phyloP scores from a whole-genome alignment of 306 rosid genomes.

The Elaeagnus macrophylla region DNA sequence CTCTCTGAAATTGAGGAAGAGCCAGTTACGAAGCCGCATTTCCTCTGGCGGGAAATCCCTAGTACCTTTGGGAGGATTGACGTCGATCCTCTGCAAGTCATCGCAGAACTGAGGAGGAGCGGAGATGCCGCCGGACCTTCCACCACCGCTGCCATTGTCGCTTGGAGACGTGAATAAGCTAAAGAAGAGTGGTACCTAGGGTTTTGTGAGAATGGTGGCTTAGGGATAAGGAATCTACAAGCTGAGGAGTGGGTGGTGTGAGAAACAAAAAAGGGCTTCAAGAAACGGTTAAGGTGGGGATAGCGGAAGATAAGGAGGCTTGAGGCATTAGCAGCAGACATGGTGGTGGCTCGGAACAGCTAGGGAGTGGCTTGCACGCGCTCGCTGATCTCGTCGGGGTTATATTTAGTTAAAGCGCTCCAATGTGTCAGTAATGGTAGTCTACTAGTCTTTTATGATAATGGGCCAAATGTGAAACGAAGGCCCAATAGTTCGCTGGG shows the following conservation, averaged over 20 bases:
- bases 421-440: neutral
- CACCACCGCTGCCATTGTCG: conserved; percentile 32
- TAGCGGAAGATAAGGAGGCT: conserved; percentile 36
- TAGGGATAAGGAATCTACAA: conserved; percentile 22
- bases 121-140: conserved; percentile 51
- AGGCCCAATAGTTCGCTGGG: too few species aligned
- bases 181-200: conserved; percentile 29
- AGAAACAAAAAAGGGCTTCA: conserved; percentile 42
- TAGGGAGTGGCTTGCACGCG: conserved; percentile 2
- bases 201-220: conserved; percentile 5
- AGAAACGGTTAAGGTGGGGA: conserved; percentile 35
- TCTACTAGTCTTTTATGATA: too few species aligned
- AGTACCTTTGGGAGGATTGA: conserved; percentile 89
- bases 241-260: conserved; percentile 22
- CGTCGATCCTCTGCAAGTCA: conserved; percentile 55
- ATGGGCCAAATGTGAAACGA: too few species aligned
- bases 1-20: conserved; percentile 75
- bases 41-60: conserved; percentile 88
- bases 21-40: conserved; percentile 82
- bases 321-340: conserved; percentile 37
- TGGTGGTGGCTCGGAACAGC: conserved; percentile 11
- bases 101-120: conserved; percentile 40
- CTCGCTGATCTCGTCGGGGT: neutral
- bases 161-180: conserved; percentile 25
- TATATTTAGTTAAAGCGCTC: neutral